Evolutionary conservation across 2,329 filamentous ascomycete species (phyloP).

Genomic region (Didymella pomorum): DNA sequence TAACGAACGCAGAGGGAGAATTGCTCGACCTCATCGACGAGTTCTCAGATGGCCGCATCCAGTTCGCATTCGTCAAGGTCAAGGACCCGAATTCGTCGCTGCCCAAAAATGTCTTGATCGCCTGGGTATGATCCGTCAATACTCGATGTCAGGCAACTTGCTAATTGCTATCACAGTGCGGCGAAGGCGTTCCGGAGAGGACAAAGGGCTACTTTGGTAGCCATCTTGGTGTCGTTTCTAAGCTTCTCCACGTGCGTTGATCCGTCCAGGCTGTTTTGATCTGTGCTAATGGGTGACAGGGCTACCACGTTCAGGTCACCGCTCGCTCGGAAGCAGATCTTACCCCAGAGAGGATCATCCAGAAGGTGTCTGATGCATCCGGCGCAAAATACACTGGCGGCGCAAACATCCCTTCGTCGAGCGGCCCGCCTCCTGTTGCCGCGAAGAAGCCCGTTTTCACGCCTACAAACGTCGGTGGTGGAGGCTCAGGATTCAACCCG

Average conservation of each 20-base stretch:
- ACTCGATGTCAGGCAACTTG: neutral
- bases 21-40: slow-evolving; percentile 90
- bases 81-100: slow-evolving; percentile 91
- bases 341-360: slow-evolving; percentile 84
- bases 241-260: slow-evolving; percentile 77
- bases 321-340: slow-evolving; percentile 91
- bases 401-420: slow-evolving; percentile 62
- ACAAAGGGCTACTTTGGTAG: slow-evolving; percentile 99
- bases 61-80: slow-evolving; percentile 96
- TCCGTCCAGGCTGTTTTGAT: slow-evolving; percentile 5
- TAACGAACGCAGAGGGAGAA: slow-evolving; percentile 75
- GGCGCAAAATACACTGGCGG: slow-evolving; percentile 89
- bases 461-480: slow-evolving; percentile 70
- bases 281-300: slow-evolving; percentile 55
- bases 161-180: slow-evolving; percentile 66
- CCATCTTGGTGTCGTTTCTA: slow-evolving; percentile 87
- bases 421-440: slow-evolving; percentile 71
- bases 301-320: slow-evolving; percentile 97
- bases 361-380: slow-evolving; percentile 93
- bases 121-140: slow-evolving; percentile 67
- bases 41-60: slow-evolving; percentile 94
- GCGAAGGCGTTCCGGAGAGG: slow-evolving; percentile 95
- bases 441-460: slow-evolving; percentile 93
- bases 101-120: slow-evolving; percentile 91
- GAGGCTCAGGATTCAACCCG: slow-evolving; percentile 69